A percentile compares a stretch with the other conserved stretches of the same genome.
Evolutionary conservation across 352 stramenopile genomes (phyloP).

Genomic region (Phytophthora cryptogea): DNA sequence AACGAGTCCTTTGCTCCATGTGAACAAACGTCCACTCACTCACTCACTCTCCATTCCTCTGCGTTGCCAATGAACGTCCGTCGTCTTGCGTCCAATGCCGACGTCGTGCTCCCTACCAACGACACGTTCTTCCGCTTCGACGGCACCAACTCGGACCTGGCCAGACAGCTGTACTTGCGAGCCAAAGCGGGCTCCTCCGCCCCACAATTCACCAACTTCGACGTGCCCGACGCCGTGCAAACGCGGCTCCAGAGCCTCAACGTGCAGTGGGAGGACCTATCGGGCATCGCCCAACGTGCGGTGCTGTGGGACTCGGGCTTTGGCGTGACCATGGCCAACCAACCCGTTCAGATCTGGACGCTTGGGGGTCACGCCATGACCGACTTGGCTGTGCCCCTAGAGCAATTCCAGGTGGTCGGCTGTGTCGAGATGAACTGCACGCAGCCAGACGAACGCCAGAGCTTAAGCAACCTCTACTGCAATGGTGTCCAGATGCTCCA

Average conservation of each 20-base stretch:
- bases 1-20: slow-evolving; percentile 13
- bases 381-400: slow-evolving; percentile 26
- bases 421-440: slow-evolving; percentile 27
- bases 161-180: slow-evolving; percentile 32
- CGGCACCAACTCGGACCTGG: slow-evolving; percentile 39
- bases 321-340: slow-evolving; percentile 12
- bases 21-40: too few relatives aligned
- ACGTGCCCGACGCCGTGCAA: slow-evolving; percentile 8
- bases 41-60: not conserved
- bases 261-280: slow-evolving; percentile 20
- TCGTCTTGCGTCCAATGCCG: not conserved
- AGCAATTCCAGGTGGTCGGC: slow-evolving; percentile 17
- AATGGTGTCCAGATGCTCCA: slow-evolving; percentile 29
- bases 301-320: slow-evolving; percentile 40
- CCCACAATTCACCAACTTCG: slow-evolving; percentile 5
- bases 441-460: slow-evolving; percentile 6
- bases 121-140: slow-evolving; percentile 37
- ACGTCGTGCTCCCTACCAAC: slow-evolving; percentile 19
- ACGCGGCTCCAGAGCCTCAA: slow-evolving; percentile 9
- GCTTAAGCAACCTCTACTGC: slow-evolving; percentile 27
- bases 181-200: slow-evolving; percentile 10
- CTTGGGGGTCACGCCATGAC: slow-evolving; percentile 22
- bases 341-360: slow-evolving; percentile 32
- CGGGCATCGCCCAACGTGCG: slow-evolving; percentile 29
- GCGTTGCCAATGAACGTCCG: slow-evolving; percentile 4